Evolutionary conservation across 176 grass and related monocot species (phyloP).

Genomic region (Cocos nucifera): DNA sequence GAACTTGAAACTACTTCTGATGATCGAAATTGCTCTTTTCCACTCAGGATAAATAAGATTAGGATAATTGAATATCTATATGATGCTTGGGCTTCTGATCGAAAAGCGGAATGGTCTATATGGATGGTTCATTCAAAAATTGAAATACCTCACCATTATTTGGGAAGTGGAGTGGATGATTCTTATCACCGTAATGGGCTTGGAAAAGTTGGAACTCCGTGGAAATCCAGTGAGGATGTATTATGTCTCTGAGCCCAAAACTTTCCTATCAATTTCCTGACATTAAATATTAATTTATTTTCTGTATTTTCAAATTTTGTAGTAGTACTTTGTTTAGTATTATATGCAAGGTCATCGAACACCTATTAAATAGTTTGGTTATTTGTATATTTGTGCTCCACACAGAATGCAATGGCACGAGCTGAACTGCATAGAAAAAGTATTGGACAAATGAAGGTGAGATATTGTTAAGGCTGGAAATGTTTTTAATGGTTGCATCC

Average conservation of each 20-base stretch:
- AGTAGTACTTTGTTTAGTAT: background rate
- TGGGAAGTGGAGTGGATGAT: conserved; percentile 44
- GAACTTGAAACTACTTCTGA: too few relatives aligned
- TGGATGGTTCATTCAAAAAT: conserved; percentile 92
- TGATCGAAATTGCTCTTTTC: too few relatives aligned
- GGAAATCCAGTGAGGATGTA: conserved; percentile 64
- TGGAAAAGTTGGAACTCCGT: conserved; percentile 42
- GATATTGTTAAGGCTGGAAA: conserved; percentile 1
- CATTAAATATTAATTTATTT: too few relatives aligned
- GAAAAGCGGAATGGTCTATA: conserved; percentile 90
- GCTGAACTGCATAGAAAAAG: conserved; percentile 86
- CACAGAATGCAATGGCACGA: conserved; percentile 50
- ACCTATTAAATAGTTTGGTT: conserved; percentile 20
- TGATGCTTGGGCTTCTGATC: conserved; percentile 56
- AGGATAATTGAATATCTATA: conserved; percentile 71
- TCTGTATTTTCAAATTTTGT: too few relatives aligned
- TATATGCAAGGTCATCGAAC: too few relatives aligned
- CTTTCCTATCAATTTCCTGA: too few relatives aligned
- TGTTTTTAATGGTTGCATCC: background rate
- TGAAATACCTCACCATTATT: conserved; percentile 68
- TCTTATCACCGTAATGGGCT: conserved; percentile 62
- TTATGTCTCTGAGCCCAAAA: conserved; percentile 2
- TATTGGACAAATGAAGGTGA: conserved; percentile 88
- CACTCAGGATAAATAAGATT: conserved; percentile 59
- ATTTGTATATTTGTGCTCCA: conserved; percentile 39